Conservation (phyloP, 129 eudicot genomes). For the Pulicaria dysenterica region DNA sequence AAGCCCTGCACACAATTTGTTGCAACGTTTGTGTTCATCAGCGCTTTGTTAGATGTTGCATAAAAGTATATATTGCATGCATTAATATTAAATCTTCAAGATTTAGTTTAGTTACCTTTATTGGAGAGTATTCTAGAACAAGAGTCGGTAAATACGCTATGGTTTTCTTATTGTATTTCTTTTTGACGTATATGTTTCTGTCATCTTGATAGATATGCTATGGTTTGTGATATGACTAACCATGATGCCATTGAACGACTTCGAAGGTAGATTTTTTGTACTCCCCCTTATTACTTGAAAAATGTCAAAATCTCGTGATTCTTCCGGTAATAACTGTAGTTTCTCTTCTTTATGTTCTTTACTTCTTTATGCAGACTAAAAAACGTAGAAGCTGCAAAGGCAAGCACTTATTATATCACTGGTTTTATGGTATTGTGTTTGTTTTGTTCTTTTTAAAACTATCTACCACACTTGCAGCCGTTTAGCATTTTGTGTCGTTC, state of each 20-base stretch:
- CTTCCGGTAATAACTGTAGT: conserved; percentile 20
- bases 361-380: conserved; percentile 59
- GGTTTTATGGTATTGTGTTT: neutral
- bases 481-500: conserved; percentile 84
- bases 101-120: neutral
- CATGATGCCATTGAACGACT: conserved; percentile 79
- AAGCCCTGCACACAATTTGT: neutral
- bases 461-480: conserved; percentile 62
- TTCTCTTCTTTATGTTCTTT: conserved; percentile 16
- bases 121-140: conserved; percentile 16
- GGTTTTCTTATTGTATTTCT: neutral
- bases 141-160: conserved; percentile 1
- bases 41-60: neutral
- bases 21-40: neutral
- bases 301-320: neutral
- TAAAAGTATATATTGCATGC: conserved; percentile 5
- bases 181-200: neutral
- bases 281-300: neutral
- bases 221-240: conserved; percentile 77
- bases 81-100: neutral
- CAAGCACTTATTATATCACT: conserved; percentile 20
- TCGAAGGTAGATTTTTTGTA: conserved; percentile 56
- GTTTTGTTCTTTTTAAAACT: conserved; percentile 21
- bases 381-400: conserved; percentile 73
- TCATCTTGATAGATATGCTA: conserved; percentile 64